phyloP scores from a whole-genome alignment of 129 eudicot genomes.

The Logfia minima region DNA sequence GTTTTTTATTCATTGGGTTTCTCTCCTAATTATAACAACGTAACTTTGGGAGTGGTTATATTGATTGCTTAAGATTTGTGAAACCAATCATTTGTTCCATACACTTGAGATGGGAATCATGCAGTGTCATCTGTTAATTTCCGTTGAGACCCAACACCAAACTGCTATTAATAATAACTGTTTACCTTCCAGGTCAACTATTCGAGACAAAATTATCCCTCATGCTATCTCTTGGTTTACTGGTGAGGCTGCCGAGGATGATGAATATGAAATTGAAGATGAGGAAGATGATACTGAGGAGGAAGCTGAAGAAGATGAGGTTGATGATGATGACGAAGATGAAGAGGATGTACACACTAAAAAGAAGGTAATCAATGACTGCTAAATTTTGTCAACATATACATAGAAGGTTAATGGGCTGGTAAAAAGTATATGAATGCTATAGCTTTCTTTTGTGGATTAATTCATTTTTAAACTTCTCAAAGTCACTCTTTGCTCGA shows the following conservation, averaged over 20 bases:
- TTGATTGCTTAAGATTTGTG: slow-evolving; percentile 4
- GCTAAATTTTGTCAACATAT: neutral
- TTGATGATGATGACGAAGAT: slow-evolving; percentile 40
- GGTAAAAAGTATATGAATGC: neutral
- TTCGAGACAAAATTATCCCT: slow-evolving; percentile 93
- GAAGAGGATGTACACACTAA: slow-evolving; percentile 28
- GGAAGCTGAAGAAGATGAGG: slow-evolving; percentile 45
- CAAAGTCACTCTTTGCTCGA: neutral
- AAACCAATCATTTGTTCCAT: slow-evolving; percentile 3
- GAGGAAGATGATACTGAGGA: slow-evolving; percentile 61
- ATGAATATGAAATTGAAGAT: slow-evolving; percentile 59
- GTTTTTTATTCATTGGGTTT: neutral
- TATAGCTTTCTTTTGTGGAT: neutral
- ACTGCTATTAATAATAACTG: neutral
- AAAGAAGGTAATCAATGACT: slow-evolving; percentile 47
- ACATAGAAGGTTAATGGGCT: slow-evolving; percentile 1
- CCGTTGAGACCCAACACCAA: neutral
- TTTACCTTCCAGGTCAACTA: slow-evolving; percentile 57
- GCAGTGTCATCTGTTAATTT: neutral
- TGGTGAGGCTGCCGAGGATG: slow-evolving; percentile 75
- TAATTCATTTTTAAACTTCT: neutral
- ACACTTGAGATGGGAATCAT: slow-evolving; percentile 21
- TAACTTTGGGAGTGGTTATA: neutral
- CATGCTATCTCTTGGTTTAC: slow-evolving; percentile 99
- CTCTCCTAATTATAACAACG: neutral